These are phyloP conservation scores for Colletotrichum acutatum DNA, from an alignment of 2,329 filamentous ascomycete species.

Conservation along the genomic window DNA sequence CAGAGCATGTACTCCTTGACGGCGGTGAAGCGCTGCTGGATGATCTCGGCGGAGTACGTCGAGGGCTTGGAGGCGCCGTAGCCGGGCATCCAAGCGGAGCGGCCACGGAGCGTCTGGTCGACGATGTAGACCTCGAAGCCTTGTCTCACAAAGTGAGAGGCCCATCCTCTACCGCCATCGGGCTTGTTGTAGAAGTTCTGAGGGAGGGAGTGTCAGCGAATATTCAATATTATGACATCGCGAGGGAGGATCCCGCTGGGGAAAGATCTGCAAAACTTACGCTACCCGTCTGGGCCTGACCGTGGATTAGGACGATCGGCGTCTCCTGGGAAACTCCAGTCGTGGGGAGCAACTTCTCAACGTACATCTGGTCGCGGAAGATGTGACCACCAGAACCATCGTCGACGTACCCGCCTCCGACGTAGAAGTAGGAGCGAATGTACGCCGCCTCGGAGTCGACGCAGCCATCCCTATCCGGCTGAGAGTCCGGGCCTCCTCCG, in stretches of 20 bases:
- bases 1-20: conserved; percentile 46
- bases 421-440: conserved; percentile 47
- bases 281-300: conserved; percentile 53
- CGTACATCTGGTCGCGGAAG: conserved; percentile 61
- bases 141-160: conserved; percentile 56
- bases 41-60: conserved; percentile 46
- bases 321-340: conserved; percentile 37
- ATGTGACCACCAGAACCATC: conserved; percentile 44
- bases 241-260: neutral
- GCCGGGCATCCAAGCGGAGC: conserved; percentile 53
- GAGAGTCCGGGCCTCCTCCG: neutral
- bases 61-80: conserved; percentile 39
- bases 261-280: conserved; percentile 40
- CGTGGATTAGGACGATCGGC: conserved; percentile 57
- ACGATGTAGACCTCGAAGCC: conserved; percentile 60
- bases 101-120: conserved; percentile 57
- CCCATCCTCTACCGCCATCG: conserved; percentile 59
- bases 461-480: neutral
- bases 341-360: conserved; percentile 57
- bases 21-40: conserved; percentile 52
- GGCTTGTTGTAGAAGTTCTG: conserved; percentile 59
- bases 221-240: neutral
- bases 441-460: conserved; percentile 34
- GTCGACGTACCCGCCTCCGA: conserved; percentile 48
- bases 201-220: conserved; percentile 6